These are phyloP conservation scores for Lactuca sativa DNA, from an alignment of 129 eudicot species.

Conservation along the genomic window DNA sequence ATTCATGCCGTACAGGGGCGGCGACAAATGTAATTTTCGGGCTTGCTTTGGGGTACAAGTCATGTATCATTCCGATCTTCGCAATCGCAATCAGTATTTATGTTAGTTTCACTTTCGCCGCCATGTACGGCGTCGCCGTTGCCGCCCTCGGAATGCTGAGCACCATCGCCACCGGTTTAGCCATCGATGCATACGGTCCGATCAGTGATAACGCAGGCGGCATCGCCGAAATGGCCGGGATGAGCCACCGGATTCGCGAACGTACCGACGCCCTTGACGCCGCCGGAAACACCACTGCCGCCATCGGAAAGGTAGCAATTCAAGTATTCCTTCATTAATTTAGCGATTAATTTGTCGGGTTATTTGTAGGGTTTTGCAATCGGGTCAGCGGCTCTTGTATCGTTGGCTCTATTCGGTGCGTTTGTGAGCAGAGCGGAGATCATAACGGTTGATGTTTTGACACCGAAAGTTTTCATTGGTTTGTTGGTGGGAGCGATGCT, in stretches of 20 bases:
- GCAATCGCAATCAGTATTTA: constrained; percentile 38
- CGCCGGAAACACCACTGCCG: constrained; percentile 20
- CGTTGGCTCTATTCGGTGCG: constrained; percentile 67
- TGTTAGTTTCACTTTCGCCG: constrained; percentile 63
- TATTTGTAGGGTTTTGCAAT: constrained; percentile 55
- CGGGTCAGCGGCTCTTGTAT: constrained; percentile 69
- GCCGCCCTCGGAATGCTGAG: constrained; percentile 13
- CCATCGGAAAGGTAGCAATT: constrained; percentile 13
- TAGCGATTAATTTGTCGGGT: too few species aligned
- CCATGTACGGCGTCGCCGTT: constrained; percentile 23
- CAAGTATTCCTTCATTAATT: too few species aligned
- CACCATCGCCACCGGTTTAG: constrained; percentile 47
- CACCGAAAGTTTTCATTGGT: constrained; percentile 62
- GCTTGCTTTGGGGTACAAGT: constrained; percentile 69
- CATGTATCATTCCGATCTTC: constrained; percentile 48
- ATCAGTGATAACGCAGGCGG: constrained; percentile 20
- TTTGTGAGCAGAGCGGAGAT: constrained; percentile 63
- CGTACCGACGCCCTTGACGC: constrained; percentile 1
- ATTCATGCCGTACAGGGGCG: background rate
- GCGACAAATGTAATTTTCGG: constrained; percentile 55
- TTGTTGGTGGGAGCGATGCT: constrained; percentile 65
- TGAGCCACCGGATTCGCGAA: constrained; percentile 20
- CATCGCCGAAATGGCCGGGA: constrained; percentile 70
- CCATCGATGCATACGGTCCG: constrained; percentile 34
- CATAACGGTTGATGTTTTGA: constrained; percentile 50